A percentile compares a stretch with the other conserved stretches of the same genome.
These are phyloP conservation scores for Colletotrichum filicis DNA, from an alignment of 2,329 filamentous ascomycete species.

Conservation along the genomic window DNA sequence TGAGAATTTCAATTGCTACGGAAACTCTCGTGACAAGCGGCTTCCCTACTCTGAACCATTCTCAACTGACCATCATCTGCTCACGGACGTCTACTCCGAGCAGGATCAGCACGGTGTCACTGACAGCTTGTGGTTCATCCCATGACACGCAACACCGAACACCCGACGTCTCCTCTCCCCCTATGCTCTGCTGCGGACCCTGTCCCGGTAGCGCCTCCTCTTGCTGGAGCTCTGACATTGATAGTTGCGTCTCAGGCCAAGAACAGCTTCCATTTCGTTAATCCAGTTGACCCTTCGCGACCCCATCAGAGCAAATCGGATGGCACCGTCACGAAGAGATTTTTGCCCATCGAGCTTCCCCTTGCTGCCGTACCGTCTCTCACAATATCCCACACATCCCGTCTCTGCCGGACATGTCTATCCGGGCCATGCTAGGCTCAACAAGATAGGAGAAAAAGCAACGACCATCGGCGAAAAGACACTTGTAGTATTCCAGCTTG, in stretches of 20 bases:
- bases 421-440: not conserved
- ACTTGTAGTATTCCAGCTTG: constrained; percentile 3
- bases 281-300: not conserved
- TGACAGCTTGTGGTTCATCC: constrained; percentile 22
- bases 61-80: not conserved
- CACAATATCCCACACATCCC: constrained; percentile 29
- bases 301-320: constrained; percentile 29
- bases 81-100: not conserved
- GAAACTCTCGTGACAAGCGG: constrained; percentile 18
- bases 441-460: constrained; percentile 4
- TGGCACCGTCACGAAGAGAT: constrained; percentile 17
- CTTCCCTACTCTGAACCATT: constrained; percentile 5
- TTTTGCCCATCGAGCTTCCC: constrained; percentile 18
- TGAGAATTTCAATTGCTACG: not conserved
- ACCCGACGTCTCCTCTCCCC: constrained; percentile 2
- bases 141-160: constrained; percentile 14
- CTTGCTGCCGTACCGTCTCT: constrained; percentile 21
- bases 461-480: not conserved
- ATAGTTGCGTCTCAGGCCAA: not conserved
- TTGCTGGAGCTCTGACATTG: constrained; percentile 28
- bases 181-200: constrained; percentile 28
- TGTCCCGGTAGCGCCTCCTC: constrained; percentile 28
- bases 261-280: not conserved
- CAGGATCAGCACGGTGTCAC: not conserved
- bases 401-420: constrained; percentile 3